Percentiles rank a stretch among this genome's conserved stretches.
Evolutionary conservation across 1,284 basidiomycete species (phyloP).

Genomic region (Cryptococcus jaspeensis): DNA sequence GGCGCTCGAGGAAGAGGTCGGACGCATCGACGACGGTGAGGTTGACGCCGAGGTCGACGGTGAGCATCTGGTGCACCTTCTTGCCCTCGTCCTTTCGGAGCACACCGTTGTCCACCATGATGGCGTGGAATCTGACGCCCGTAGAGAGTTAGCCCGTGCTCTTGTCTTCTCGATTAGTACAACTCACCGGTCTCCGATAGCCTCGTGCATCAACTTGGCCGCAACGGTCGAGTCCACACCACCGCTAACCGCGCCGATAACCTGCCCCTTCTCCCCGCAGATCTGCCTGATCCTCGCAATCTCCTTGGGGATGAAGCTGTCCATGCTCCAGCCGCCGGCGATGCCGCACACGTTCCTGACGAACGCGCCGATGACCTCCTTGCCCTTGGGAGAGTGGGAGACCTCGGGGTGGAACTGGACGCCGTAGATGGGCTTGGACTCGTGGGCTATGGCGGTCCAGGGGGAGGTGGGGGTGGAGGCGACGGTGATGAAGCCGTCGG

Average conservation of each 20-base stretch:
- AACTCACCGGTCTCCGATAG: constrained; percentile 86
- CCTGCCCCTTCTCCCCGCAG: constrained; percentile 89
- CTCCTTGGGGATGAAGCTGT: constrained; percentile 98
- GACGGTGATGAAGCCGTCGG: constrained; percentile 82
- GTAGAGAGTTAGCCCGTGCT: not conserved
- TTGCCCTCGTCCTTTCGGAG: constrained; percentile 85
- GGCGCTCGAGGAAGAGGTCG: constrained; percentile 84
- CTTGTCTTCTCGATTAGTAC: not conserved
- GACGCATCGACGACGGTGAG: constrained; percentile 95
- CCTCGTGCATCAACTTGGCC: constrained; percentile 99
- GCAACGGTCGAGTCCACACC: constrained; percentile 98
- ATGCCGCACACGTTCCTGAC: constrained; percentile 83
- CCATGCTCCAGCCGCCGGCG: constrained; percentile 91
- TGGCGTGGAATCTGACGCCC: constrained; percentile 82
- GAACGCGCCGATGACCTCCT: constrained; percentile 87
- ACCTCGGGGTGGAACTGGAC: constrained; percentile 99
- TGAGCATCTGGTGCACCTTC: constrained; percentile 95
- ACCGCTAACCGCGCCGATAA: constrained; percentile 96
- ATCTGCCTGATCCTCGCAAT: constrained; percentile 91
- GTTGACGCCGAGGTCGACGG: constrained; percentile 91
- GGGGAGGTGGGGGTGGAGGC: constrained; percentile 86
- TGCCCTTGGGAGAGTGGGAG: constrained; percentile 88
- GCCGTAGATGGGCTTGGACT: constrained; percentile 86
- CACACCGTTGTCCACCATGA: constrained; percentile 99
- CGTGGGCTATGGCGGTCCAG: constrained; percentile 90